Evolutionary conservation across 176 grass and related monocot genomes (phyloP), one percentile per base, ranked within the genome.

Genomic region (Rhynchospora tenuis): DNA sequence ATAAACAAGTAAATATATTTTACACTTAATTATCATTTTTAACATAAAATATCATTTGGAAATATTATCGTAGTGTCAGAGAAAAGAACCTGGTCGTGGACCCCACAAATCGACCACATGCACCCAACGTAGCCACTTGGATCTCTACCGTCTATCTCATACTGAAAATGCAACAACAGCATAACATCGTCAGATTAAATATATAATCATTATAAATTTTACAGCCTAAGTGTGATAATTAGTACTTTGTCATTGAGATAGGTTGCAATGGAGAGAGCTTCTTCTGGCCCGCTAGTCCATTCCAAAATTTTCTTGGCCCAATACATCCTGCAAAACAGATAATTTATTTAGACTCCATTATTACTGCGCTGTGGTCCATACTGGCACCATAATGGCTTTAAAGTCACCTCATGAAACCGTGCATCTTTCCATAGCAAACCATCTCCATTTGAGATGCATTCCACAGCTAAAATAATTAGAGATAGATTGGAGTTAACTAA

Each of bases 301-400:
- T 98, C 95, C 71, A 98, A 78, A 88, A 94, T 94, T 47, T 98
- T 98, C 85, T 98, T 98, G 7, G 92, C 95, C 95, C 95, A 98
- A 85, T 94, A 98, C 95, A 98, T 98, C 80, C 95, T 98, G 83
- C 73, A 78, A 80, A 83, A 20, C 14, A 28, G 15, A 83, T 50
- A 33, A 82, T 23, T 47, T 24, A 64, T 66, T 52, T 44, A 69
- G 66, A 28, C 4, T 22, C 67, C 42, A 23, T 0, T 1, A 54
- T 28, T 28, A 75, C n/a, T 13, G 47, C 14, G 13, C 69, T 79
- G 9, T 79, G 17, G 50, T 28, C 47, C 24, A 12, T 72, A 58
- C 57, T 47, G 43, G 58, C 20, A 24, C 12, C 6, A 8, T 61
- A 26, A 54, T 26, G 42, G 29, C 59, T 62, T 38, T 84, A 61